A percentile compares a stretch with the other conserved stretches of the same genome.
Evolutionary conservation across 1,139 yeast species (phyloP).

Genomic region (Blastobotrys niveus): DNA sequence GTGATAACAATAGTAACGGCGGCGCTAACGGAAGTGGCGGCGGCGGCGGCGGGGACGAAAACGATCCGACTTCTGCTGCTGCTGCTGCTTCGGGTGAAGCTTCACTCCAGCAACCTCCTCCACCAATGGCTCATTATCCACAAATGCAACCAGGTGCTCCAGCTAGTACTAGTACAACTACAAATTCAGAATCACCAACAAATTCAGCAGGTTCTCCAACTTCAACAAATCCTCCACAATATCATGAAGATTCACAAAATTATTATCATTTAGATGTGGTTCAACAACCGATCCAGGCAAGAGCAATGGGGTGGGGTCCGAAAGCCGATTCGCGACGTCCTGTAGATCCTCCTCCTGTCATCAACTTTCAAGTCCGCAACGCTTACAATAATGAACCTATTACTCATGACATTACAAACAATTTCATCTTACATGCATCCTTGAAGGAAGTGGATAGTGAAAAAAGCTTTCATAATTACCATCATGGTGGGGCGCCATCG

Average conservation of each 20-base stretch:
- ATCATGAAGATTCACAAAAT: neutral
- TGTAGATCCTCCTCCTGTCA: constrained; percentile 34
- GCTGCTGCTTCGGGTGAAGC: neutral
- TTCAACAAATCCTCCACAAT: constrained; percentile 1
- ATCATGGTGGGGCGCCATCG: constrained; percentile 1
- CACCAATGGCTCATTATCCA: neutral
- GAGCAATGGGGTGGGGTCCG: constrained; percentile 35
- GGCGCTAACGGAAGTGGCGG: no score
- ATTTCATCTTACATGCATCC: constrained; percentile 31
- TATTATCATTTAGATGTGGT: constrained; percentile 23
- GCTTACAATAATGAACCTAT: constrained; percentile 20
- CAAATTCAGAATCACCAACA: neutral
- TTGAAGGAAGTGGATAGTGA: constrained; percentile 21
- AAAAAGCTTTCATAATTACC: constrained; percentile 3
- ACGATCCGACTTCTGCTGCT: neutral
- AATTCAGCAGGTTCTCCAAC: neutral
- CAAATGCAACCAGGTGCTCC: neutral
- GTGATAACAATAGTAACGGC: no score
- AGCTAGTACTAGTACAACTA: neutral
- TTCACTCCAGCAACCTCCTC: neutral
- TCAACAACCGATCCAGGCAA: constrained; percentile 32
- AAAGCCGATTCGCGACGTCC: constrained; percentile 34
- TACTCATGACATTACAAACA: constrained; percentile 26
- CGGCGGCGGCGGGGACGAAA: no score
- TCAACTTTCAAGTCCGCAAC: constrained; percentile 24